Base-by-base conservation (phyloP, 176 grass and related monocot genomes). In the Microstegium vimineum region DNA sequence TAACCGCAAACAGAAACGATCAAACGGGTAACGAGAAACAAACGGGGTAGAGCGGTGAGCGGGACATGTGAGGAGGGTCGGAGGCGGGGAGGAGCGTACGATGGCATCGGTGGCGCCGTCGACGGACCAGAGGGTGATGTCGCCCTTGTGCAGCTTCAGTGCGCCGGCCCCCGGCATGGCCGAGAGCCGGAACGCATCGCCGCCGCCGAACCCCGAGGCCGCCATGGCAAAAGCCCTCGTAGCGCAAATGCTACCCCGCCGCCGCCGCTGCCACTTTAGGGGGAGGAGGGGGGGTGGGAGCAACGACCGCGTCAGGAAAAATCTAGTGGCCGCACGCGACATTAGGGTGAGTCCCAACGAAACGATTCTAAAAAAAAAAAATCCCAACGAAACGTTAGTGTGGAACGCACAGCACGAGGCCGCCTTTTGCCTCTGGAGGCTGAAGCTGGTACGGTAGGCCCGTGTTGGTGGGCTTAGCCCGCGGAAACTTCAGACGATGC, bases 51-150 rank as follows among this genome's bases (percentile, higher is more conserved):
- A 59, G n/a, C n/a, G 22, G n/a, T 28, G 42, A 45, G 42, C 4
- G 18, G 25, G 32, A 49, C 37, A 42, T 3, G 10, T 60, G 23
- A 26, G n/a, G 56, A 60, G 22, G 54, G 13, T 61, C 1, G 23
- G 10, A 61, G 57, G 57, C 57, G 23, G n/a, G 27, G 57, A 26
- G 16, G 60, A 84, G 23, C 94, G 78, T 74, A 97, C 92, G 67
- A 97, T 94, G 66, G 92, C 92, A 60, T 98, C 92, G 62, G 90
- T 91, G 86, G 88, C 79, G 82, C 90, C 89, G 81, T 95, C 90
- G 60, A 98, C 84, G 54, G 82, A 86, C 95, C 95, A 98, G 62
- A 51, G 25, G 32, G 92, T 95, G 82, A 98, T 90, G 52, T 98
- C 95, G 62, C 92, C 92, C 84, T 90, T 94, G 38, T 80, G 90